Evolutionary conservation across 305 asterid species (phyloP).

Genomic region (Rubia tinctorum): DNA sequence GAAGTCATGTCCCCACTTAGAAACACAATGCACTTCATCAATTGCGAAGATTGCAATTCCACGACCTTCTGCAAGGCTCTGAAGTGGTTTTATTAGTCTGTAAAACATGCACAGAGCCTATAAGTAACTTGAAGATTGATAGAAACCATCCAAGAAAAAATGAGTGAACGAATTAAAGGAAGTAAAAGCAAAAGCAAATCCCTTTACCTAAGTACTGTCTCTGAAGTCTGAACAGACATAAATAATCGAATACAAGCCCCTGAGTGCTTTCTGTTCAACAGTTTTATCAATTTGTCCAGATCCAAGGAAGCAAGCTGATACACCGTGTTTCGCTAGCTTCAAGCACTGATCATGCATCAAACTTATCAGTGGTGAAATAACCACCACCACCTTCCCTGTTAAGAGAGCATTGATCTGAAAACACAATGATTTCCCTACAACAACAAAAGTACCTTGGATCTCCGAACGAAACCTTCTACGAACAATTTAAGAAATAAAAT

Average conservation of each 20-base stretch:
- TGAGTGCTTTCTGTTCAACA: constrained; percentile 68
- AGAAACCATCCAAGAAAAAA: constrained; percentile 5
- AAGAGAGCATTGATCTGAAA: constrained; percentile 67
- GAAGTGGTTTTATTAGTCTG: constrained; percentile 58
- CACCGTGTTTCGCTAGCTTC: constrained; percentile 60
- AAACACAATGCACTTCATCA: constrained; percentile 78
- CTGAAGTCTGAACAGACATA: constrained; percentile 84
- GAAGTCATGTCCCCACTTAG: constrained; percentile 90
- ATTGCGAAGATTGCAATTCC: constrained; percentile 75
- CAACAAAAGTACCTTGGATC: constrained; percentile 13
- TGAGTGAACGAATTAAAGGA: background rate
- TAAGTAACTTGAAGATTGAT: constrained; percentile 9
- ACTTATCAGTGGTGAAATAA: constrained; percentile 77
- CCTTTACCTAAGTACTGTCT: constrained; percentile 58
- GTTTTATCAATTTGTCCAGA: constrained; percentile 68
- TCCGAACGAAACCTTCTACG: background rate
- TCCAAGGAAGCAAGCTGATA: constrained; percentile 83
- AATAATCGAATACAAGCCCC: constrained; percentile 52
- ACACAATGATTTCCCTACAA: constrained; percentile 64
- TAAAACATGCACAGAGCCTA: constrained; percentile 17
- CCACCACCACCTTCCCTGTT: constrained; percentile 68
- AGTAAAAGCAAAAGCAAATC: constrained; percentile 3
- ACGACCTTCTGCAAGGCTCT: constrained; percentile 54
- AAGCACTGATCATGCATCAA: constrained; percentile 88
- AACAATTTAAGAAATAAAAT: constrained; percentile 11